Evolutionary conservation across 2,329 filamentous ascomycete genomes (phyloP).

Genomic region (Lomentospora prolificans): DNA sequence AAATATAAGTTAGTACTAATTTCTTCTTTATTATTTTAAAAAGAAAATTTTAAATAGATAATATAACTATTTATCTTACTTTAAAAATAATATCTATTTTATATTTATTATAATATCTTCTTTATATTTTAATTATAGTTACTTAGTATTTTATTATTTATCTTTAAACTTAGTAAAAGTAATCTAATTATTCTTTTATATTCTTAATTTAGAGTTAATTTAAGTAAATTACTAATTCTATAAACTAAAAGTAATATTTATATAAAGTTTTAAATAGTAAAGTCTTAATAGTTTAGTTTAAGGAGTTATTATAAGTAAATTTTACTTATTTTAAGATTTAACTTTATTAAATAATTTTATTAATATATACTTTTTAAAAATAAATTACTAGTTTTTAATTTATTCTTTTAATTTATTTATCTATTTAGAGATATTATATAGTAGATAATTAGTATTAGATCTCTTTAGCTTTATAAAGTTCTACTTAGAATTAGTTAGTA

Average conservation of each 20-base stretch:
- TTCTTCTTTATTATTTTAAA: background rate
- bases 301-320: too few species aligned
- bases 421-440: background rate
- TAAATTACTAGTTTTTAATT: background rate
- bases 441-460: background rate
- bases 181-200: background rate
- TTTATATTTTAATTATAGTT: background rate
- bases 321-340: too few species aligned
- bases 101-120: too few species aligned
- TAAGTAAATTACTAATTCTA: background rate
- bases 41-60: background rate
- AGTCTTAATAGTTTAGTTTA: too few species aligned
- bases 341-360: too few species aligned
- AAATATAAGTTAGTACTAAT: background rate
- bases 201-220: background rate
- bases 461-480: too few species aligned
- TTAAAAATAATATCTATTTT: background rate
- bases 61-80: background rate
- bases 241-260: too few species aligned
- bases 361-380: too few species aligned
- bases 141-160: background rate
- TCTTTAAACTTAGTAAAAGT: background rate
- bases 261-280: too few species aligned
- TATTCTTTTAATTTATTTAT: background rate
- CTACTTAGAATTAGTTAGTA: too few species aligned